Evolutionary conservation across 2,329 filamentous ascomycete species (phyloP).

Genomic region (Microsporum canis): DNA sequence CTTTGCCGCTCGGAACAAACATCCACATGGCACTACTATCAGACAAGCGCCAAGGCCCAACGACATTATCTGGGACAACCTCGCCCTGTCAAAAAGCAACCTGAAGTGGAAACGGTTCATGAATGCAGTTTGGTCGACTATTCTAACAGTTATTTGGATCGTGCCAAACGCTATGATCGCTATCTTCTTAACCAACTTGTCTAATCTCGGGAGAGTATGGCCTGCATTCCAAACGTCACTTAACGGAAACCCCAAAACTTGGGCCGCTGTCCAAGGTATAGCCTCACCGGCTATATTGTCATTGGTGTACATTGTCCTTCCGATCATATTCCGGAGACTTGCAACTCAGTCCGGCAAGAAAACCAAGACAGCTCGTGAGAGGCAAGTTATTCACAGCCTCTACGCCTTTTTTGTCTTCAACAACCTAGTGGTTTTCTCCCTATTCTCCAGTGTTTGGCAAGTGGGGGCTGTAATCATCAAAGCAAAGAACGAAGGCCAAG

Average conservation of each 20-base stretch:
- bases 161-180: constrained; percentile 89
- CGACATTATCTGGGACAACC: constrained; percentile 93
- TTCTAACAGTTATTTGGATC: constrained; percentile 77
- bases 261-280: constrained; percentile 88
- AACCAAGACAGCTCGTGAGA: constrained; percentile 83
- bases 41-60: constrained; percentile 72
- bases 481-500: constrained; percentile 44
- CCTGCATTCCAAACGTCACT: constrained; percentile 57
- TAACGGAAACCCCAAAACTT: constrained; percentile 51
- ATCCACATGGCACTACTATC: constrained; percentile 65
- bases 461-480: constrained; percentile 58
- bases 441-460: constrained; percentile 73
- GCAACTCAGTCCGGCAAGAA: constrained; percentile 74
- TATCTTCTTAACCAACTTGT: constrained; percentile 79
- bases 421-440: constrained; percentile 85
- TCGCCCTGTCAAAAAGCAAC: constrained; percentile 57
- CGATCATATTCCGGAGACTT: constrained; percentile 80
- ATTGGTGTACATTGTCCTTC: constrained; percentile 73
- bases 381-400: constrained; percentile 79
- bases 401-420: constrained; percentile 98
- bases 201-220: constrained; percentile 73
- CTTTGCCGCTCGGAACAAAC: constrained; percentile 67
- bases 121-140: constrained; percentile 71
- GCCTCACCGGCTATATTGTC: constrained; percentile 78
- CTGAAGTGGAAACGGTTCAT: constrained; percentile 62